A percentile compares a stretch with the other conserved stretches of the same genome.
Conservation (phyloP, 2,329 filamentous ascomycete species). For the Orbilia oligospora region DNA sequence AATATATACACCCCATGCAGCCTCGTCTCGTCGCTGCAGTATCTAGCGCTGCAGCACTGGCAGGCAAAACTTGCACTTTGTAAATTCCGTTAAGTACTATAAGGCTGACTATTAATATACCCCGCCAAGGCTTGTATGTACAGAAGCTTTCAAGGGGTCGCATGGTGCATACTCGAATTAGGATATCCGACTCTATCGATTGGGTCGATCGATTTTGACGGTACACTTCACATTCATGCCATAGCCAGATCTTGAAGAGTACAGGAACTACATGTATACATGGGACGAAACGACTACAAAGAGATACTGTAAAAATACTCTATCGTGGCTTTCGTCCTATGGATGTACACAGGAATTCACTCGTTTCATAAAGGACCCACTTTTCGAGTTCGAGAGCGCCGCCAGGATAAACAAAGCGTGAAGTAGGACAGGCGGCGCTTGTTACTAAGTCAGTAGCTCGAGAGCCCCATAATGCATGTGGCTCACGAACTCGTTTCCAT, state of each 20-base stretch:
- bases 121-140: neutral
- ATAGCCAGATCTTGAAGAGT: neutral
- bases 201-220: neutral
- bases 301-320: neutral
- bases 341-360: neutral
- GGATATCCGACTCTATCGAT: neutral
- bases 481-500: neutral
- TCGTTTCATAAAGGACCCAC: neutral
- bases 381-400: neutral
- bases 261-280: neutral
- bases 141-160: neutral
- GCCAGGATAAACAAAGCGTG: neutral
- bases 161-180: neutral
- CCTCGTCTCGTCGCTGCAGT: no score
- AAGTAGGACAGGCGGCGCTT: slow-evolving; percentile 2
- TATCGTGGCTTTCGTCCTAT: neutral
- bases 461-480: neutral
- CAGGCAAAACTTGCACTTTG: no score
- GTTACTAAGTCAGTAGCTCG: neutral
- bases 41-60: no score
- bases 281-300: neutral
- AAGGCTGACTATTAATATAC: neutral
- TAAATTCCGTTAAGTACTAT: no score
- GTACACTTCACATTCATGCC: neutral
- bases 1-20: no score